Conservation (phyloP, 139 green algal species). For the Eudorina sp. region DNA sequence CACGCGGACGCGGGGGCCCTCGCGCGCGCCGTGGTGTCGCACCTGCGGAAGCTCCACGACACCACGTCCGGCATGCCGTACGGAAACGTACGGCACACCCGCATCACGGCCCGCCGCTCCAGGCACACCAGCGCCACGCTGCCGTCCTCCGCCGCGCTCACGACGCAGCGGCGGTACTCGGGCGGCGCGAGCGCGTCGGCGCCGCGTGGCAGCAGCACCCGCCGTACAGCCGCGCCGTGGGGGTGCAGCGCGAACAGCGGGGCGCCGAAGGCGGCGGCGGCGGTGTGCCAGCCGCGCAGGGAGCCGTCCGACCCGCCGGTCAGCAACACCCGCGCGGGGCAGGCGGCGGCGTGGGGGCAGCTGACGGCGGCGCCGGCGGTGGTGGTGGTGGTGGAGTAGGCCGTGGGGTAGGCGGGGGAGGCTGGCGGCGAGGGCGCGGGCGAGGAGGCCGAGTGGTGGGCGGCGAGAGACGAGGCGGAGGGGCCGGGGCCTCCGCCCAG, state of each 20-base stretch:
- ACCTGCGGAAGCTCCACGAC: slow-evolving; percentile 42
- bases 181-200: not conserved
- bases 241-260: slow-evolving; percentile 32
- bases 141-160: slow-evolving; percentile 30
- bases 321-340: not conserved
- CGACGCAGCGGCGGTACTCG: slow-evolving; percentile 5
- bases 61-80: slow-evolving; percentile 15
- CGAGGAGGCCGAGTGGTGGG: not conserved
- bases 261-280: not conserved
- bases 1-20: no score
- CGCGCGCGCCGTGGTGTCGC: no score
- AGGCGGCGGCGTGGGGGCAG: not conserved
- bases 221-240: slow-evolving; percentile 16
- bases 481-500: not conserved
- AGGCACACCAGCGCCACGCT: slow-evolving; percentile 39
- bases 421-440: not conserved
- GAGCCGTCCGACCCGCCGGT: slow-evolving; percentile 25
- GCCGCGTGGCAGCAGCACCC: slow-evolving; percentile 28
- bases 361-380: not conserved
- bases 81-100: slow-evolving; percentile 25
- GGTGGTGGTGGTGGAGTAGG: not conserved
- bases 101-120: not conserved
- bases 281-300: slow-evolving; percentile 3
- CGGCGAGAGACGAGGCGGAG: not conserved
- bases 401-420: not conserved